These are phyloP conservation scores for Rostrohypoxylon terebratum DNA, from an alignment of 495 filamentous ascomycete genomes.

Conservation along the genomic window DNA sequence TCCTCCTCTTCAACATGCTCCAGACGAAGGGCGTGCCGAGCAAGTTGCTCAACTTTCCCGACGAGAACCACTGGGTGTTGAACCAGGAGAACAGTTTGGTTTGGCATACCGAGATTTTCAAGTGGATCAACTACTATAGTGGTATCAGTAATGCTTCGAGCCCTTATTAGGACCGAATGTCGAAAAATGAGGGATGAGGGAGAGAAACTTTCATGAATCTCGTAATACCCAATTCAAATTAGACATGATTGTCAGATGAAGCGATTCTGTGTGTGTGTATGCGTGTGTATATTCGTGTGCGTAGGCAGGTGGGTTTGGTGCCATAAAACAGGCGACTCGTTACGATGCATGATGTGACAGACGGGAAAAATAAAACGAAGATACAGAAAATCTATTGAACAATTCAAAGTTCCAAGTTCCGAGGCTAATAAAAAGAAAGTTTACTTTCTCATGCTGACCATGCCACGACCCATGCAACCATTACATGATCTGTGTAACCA, in stretches of 20 bases:
- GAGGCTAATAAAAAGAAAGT: slow-evolving; percentile 1
- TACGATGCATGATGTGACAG: slow-evolving; percentile 4
- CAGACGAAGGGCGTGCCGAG: slow-evolving; percentile 73
- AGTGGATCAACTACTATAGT: slow-evolving; percentile 79
- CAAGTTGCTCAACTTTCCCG: slow-evolving; percentile 68
- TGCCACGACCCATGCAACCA: not conserved
- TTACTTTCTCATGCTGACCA: not conserved
- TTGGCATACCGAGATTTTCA: slow-evolving; percentile 79
- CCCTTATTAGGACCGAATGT: slow-evolving; percentile 42
- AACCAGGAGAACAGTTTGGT: slow-evolving; percentile 78
- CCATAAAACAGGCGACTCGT: slow-evolving; percentile 9
- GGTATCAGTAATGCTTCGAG: slow-evolving; percentile 56
- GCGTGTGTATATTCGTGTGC: not conserved
- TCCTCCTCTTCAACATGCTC: slow-evolving; percentile 79
- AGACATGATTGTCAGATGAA: slow-evolving; percentile 44
- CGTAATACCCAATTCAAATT: slow-evolving; percentile 46
- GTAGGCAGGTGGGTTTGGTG: not conserved
- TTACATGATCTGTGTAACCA: slow-evolving; percentile 17
- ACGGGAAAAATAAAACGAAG: not conserved
- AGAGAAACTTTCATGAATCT: slow-evolving; percentile 4
- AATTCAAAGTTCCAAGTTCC: not conserved
- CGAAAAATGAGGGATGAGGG: not conserved
- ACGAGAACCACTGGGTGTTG: slow-evolving; percentile 76
- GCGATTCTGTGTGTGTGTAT: slow-evolving; percentile 23
- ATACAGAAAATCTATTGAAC: not conserved